Conservation (phyloP, 2,329 filamentous ascomycete genomes). For the Elsinoe necatrix region DNA sequence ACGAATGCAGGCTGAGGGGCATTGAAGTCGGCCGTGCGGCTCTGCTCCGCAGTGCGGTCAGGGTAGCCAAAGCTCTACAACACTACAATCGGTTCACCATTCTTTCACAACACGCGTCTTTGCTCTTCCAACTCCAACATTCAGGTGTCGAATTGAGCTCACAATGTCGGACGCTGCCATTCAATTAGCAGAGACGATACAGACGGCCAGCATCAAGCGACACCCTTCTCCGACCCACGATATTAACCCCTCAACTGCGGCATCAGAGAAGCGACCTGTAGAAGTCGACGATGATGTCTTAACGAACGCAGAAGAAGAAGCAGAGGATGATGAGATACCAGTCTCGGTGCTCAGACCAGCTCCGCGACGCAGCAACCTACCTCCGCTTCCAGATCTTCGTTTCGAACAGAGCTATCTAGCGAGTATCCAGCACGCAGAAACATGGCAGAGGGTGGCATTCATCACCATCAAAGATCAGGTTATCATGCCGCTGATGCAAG, state of each 20-base stretch:
- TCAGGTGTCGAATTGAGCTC: neutral
- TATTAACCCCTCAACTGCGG: slow-evolving; percentile 68
- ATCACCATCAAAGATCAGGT: slow-evolving; percentile 88
- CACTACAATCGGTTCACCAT: neutral
- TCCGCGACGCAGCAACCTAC: slow-evolving; percentile 52
- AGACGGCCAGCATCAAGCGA: slow-evolving; percentile 68
- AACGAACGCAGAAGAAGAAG: slow-evolving; percentile 41
- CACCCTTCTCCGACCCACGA: slow-evolving; percentile 66
- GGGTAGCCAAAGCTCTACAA: neutral
- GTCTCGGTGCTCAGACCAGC: slow-evolving; percentile 53
- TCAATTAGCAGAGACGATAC: slow-evolving; percentile 67
- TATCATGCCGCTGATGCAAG: slow-evolving; percentile 78
- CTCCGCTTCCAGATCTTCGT: slow-evolving; percentile 69
- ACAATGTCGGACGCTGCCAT: slow-evolving; percentile 27
- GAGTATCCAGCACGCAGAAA: slow-evolving; percentile 72
- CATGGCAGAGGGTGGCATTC: slow-evolving; percentile 68
- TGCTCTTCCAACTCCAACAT: neutral
- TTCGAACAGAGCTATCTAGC: slow-evolving; percentile 98
- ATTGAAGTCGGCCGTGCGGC: slow-evolving; percentile 8
- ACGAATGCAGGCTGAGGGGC: slow-evolving; percentile 16
- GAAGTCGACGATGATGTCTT: slow-evolving; percentile 32
- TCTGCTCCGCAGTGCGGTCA: slow-evolving; percentile 1
- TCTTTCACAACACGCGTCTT: neutral
- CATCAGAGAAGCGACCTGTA: slow-evolving; percentile 58
- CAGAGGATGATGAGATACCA: slow-evolving; percentile 60